phyloP scores from a whole-genome alignment of 192 early-diverging fungal species.

The Cladochytrium replicatum region DNA sequence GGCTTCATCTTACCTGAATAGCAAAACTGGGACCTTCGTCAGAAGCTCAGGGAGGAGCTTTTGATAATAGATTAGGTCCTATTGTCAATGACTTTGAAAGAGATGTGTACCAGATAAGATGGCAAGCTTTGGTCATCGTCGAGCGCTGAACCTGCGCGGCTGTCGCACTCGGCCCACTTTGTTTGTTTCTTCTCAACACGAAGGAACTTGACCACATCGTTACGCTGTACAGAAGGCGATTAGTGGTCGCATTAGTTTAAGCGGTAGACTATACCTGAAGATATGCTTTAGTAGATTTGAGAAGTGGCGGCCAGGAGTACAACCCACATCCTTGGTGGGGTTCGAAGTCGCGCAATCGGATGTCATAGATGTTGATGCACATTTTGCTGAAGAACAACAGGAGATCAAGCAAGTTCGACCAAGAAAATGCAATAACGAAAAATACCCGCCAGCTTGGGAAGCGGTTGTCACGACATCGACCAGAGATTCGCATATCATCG shows the following conservation, averaged over 20 bases:
- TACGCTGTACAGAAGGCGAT: conserved; percentile 1
- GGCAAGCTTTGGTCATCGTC: conserved; percentile 40
- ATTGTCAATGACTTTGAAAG: not conserved
- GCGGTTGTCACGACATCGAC: conserved; percentile 10
- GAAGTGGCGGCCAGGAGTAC: conserved; percentile 29
- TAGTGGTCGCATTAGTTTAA: not conserved
- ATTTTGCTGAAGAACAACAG: conserved; percentile 11
- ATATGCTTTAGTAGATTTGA: conserved; percentile 27
- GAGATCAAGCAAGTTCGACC: not conserved
- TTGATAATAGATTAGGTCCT: not conserved
- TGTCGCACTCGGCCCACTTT: conserved; percentile 59
- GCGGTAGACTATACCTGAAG: conserved; percentile 11
- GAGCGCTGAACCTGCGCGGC: conserved; percentile 32
- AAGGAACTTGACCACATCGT: conserved; percentile 6
- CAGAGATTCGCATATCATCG: conserved; percentile 29
- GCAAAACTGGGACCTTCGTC: conserved; percentile 37
- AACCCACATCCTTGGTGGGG: conserved; percentile 43
- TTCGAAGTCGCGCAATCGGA: conserved; percentile 46
- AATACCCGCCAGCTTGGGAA: not conserved
- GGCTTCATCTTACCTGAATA: conserved; percentile 47
- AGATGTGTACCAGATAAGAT: conserved; percentile 40
- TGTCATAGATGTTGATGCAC: conserved; percentile 69
- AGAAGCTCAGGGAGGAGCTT: conserved; percentile 58
- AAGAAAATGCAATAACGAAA: not conserved
- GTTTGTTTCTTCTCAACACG: conserved; percentile 3